Percentiles rank a stretch among this genome's conserved stretches.
Conservation (phyloP, 495 filamentous ascomycete genomes). For the Tuber borchii region DNA sequence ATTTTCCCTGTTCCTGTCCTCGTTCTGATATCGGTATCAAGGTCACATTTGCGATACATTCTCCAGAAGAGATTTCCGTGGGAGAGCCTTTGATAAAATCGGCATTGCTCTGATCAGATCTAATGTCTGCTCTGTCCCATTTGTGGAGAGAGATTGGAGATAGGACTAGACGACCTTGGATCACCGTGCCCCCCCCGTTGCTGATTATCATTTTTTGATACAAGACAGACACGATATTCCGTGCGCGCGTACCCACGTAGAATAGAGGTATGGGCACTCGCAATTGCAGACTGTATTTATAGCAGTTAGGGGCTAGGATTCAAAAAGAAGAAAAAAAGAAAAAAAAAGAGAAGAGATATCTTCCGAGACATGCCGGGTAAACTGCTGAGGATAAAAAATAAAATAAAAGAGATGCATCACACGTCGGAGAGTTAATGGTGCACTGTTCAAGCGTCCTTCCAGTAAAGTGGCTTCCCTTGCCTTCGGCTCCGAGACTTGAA, state of each 20-base stretch:
- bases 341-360: background rate
- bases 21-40: background rate
- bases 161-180: background rate
- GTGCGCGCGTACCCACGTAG: background rate
- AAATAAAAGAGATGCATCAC: background rate
- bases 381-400: background rate
- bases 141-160: background rate
- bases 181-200: background rate
- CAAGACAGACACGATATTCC: background rate
- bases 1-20: background rate
- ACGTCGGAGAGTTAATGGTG: background rate
- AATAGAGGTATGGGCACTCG: background rate
- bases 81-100: background rate
- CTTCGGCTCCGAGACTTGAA: conserved; percentile 17
- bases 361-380: background rate
- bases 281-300: background rate
- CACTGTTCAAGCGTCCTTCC: background rate
- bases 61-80: background rate
- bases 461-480: background rate
- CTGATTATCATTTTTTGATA: background rate
- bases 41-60: background rate
- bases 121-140: background rate
- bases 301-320: background rate
- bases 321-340: background rate
- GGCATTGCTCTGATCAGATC: background rate